These are phyloP conservation scores for Suillus variegatus DNA, from an alignment of 768 basidiomycete genomes.

Conservation along the genomic window DNA sequence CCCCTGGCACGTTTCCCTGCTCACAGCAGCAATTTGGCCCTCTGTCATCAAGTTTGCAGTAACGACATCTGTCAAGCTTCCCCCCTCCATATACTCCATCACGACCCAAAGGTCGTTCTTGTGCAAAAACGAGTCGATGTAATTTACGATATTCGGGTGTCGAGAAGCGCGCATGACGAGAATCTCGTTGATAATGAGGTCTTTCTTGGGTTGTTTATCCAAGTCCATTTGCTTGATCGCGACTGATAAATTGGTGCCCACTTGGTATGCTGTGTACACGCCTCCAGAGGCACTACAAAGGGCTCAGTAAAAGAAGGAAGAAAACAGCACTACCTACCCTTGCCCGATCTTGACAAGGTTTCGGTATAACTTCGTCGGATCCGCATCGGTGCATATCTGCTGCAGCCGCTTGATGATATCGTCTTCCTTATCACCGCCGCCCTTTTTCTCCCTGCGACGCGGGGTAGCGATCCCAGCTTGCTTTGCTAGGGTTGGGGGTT, in stretches of 20 bases:
- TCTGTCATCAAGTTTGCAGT: conserved; percentile 92
- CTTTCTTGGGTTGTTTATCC: conserved; percentile 99
- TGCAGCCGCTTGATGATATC: conserved; percentile 91
- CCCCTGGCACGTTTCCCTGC: conserved; percentile 89
- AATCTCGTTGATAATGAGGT: conserved; percentile 99
- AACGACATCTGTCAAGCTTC: conserved; percentile 91
- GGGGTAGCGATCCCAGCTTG: conserved; percentile 76
- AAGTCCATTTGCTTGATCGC: conserved; percentile 99
- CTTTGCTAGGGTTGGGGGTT: conserved; percentile 54
- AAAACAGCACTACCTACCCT: conserved; percentile 59
- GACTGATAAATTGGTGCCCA: conserved; percentile 90
- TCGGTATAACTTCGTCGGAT: conserved; percentile 92
- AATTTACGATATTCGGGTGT: conserved; percentile 99
- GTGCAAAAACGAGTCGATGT: conserved; percentile 97
- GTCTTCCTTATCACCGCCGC: conserved; percentile 56
- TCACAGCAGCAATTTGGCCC: conserved; percentile 97
- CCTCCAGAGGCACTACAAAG: conserved; percentile 85
- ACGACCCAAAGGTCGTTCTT: conserved; percentile 99
- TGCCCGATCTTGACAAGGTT: conserved; percentile 97
- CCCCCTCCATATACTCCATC: conserved; percentile 99
- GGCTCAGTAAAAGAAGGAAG: conserved; percentile 7
- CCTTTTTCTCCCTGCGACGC: conserved; percentile 81
- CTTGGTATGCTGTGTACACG: conserved; percentile 97
- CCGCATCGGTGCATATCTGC: conserved; percentile 96
- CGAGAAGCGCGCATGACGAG: conserved; percentile 96